phyloP scores from a whole-genome alignment of 1,284 basidiomycete genomes.

The Apiotrichum domesticum region DNA sequence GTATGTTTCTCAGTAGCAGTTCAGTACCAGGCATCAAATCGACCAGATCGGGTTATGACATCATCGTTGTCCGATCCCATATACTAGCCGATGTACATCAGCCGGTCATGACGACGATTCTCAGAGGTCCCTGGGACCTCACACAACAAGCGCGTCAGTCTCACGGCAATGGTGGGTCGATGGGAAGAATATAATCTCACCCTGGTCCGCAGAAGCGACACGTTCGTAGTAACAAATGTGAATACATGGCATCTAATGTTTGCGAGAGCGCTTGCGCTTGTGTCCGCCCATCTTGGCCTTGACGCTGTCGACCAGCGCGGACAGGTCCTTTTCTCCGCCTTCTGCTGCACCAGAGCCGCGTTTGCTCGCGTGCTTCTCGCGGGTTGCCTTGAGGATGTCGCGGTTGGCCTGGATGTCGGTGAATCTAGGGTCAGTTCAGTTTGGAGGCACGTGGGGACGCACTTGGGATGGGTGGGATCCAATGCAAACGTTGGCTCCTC shows the following conservation, averaged over 20 bases:
- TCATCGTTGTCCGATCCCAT: too few relatives aligned
- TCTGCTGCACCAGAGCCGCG: conserved; percentile 13
- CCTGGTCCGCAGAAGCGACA: too few relatives aligned
- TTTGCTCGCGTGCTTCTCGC: conserved; percentile 23
- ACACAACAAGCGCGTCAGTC: too few relatives aligned
- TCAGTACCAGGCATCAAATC: too few relatives aligned
- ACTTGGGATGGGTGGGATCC: conserved; percentile 93
- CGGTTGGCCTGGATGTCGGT: conserved; percentile 85
- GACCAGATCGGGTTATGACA: too few relatives aligned
- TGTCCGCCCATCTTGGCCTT: conserved; percentile 60
- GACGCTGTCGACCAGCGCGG: conserved; percentile 71
- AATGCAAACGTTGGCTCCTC: conserved; percentile 91
- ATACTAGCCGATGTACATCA: too few relatives aligned
- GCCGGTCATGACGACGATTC: too few relatives aligned
- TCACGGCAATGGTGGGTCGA: too few relatives aligned
- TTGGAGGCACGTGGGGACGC: conserved; percentile 38
- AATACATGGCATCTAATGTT: conserved; percentile 3
- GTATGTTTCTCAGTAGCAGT: too few relatives aligned
- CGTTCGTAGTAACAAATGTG: neutral
- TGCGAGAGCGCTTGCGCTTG: conserved; percentile 4
- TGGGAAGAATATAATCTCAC: too few relatives aligned
- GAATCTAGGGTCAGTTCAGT: conserved; percentile 54
- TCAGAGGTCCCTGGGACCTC: too few relatives aligned
- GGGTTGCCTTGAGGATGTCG: conserved; percentile 57
- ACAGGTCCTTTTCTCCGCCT: conserved; percentile 51